These are phyloP conservation scores for Clonostachys sp. DNA, from an alignment of 2,329 filamentous ascomycete genomes.

Conservation along the genomic window DNA sequence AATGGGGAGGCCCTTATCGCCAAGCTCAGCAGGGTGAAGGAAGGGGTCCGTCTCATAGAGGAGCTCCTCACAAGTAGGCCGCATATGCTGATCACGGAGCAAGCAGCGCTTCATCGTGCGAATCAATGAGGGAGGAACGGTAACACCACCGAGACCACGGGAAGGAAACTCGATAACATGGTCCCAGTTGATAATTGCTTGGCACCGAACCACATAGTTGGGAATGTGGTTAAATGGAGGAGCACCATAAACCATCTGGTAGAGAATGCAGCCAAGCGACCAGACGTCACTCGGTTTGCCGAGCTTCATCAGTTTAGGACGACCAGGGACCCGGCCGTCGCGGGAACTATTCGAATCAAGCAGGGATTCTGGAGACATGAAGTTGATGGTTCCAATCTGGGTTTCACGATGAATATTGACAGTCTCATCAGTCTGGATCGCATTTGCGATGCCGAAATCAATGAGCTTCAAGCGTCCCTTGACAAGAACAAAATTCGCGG, in stretches of 20 bases:
- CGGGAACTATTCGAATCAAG: slow-evolving; percentile 74
- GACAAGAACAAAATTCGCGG: slow-evolving; percentile 93
- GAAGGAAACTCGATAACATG: slow-evolving; percentile 70
- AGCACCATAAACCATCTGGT: slow-evolving; percentile 98
- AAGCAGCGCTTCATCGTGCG: slow-evolving; percentile 60
- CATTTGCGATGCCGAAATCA: slow-evolving; percentile 97
- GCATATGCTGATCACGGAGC: slow-evolving; percentile 54
- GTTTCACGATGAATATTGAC: slow-evolving; percentile 96
- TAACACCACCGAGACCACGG: slow-evolving; percentile 60
- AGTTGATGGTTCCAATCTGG: slow-evolving; percentile 94
- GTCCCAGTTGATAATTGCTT: slow-evolving; percentile 78
- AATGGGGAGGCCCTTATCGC: slow-evolving; percentile 51
- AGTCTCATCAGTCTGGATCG: slow-evolving; percentile 91
- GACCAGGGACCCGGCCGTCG: slow-evolving; percentile 30
- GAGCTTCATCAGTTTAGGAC: slow-evolving; percentile 82
- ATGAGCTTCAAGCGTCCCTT: slow-evolving; percentile 90
- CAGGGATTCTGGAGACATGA: slow-evolving; percentile 95
- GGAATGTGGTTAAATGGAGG: slow-evolving; percentile 90
- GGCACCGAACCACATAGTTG: slow-evolving; percentile 81
- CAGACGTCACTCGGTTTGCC: slow-evolving; percentile 96
- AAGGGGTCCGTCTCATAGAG: slow-evolving; percentile 57
- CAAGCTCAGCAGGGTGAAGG: slow-evolving; percentile 55
- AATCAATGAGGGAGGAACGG: slow-evolving; percentile 54
- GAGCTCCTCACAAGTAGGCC: slow-evolving; percentile 61
- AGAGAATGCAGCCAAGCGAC: slow-evolving; percentile 93